Conservation (phyloP, 2,329 filamentous ascomycete genomes). For the Xenoacremonium recifei region DNA sequence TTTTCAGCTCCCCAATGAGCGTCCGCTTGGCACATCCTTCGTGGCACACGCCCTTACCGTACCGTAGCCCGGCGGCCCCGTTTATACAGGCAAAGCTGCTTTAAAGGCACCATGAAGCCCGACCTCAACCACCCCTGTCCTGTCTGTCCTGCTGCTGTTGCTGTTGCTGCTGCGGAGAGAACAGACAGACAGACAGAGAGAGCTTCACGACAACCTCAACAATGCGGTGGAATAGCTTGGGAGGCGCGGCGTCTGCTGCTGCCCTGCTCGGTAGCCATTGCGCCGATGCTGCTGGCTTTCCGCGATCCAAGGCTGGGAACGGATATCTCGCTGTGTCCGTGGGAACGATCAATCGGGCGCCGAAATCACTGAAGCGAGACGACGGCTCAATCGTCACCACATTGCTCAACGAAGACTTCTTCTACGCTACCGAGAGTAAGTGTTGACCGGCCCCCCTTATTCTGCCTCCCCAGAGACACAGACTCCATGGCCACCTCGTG, state of each 20-base stretch:
- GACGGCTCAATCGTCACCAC: conserved; percentile 26
- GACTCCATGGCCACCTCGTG: too few relatives aligned
- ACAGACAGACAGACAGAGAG: too few relatives aligned
- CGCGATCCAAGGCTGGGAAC: conserved; percentile 30
- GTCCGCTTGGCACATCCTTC: conserved; percentile 11
- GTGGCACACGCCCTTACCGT: conserved; percentile 5
- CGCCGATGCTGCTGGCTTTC: conserved; percentile 22
- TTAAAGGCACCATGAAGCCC: too few relatives aligned
- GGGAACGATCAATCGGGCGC: conserved; percentile 27
- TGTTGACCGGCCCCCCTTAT: too few relatives aligned
- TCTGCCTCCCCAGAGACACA: background rate
- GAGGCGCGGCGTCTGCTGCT: conserved; percentile 7
- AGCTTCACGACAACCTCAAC: background rate
- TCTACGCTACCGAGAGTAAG: conserved; percentile 39
- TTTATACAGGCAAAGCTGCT: too few relatives aligned
- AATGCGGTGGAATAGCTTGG: conserved; percentile 26
- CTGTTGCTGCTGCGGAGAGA: too few relatives aligned
- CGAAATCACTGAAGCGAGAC: conserved; percentile 19
- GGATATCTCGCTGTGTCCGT: conserved; percentile 38
- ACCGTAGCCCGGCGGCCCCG: too few relatives aligned
- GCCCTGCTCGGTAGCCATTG: conserved; percentile 12
- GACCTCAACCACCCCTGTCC: too few relatives aligned
- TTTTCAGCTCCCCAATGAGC: conserved; percentile 10
- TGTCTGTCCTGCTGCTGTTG: too few relatives aligned
- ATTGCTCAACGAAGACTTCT: conserved; percentile 36